Base-by-base conservation (phyloP, 148 eudicot genomes). In the Rhododendron ovatum region DNA sequence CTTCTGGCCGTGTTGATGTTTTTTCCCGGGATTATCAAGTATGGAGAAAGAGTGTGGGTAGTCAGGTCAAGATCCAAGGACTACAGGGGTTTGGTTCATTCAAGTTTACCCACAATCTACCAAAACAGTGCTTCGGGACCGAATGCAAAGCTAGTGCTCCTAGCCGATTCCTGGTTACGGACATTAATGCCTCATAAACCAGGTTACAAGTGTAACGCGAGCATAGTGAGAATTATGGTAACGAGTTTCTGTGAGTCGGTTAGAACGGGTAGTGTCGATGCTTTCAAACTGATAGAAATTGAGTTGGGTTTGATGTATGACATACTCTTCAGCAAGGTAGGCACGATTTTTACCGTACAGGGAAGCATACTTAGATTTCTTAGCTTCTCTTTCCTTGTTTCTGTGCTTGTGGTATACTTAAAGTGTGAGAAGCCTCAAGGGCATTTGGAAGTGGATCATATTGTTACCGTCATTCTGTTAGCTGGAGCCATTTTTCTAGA, bases 271-370 rank as follows among this genome's bases (percentile, higher is more conserved):
- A 37, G 48, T 1, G 1, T 33, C 1, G n/a, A 82, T 20, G 43
- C 28, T 82, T 57, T 55, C 48, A 57, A 35, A 37, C 12, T 55
- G 84, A 59, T 82, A 59, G 84, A 82, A 48, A 82, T 82, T 37
- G 84, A 82, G 84, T 59, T 82, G 84, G 84, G 84, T 10, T 82
- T 82, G 48, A 59, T 82, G 6, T 82, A 82, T 5, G 71, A 82
- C 35, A 14, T 57, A 33, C 71, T 82, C 15, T 82, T 82, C 48
- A 82, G 71, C 33, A 82, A 82, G 48, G 48, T 82, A 57, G 84
- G 84, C 47, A 59, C 33, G 10, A 82, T 82, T 57, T 82, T 82
- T 37, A 59, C 73, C 3, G 18, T 37, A 35, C 20, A 30, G 84
- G 84, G 84, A 55, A 14, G 26, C 71, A 39, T 82, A 35, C 69